Percentiles rank a stretch among this genome's conserved stretches.
These are phyloP conservation scores for Fraxinus cuspidata DNA, from an alignment of 257 asterid species.

Conservation along the genomic window DNA sequence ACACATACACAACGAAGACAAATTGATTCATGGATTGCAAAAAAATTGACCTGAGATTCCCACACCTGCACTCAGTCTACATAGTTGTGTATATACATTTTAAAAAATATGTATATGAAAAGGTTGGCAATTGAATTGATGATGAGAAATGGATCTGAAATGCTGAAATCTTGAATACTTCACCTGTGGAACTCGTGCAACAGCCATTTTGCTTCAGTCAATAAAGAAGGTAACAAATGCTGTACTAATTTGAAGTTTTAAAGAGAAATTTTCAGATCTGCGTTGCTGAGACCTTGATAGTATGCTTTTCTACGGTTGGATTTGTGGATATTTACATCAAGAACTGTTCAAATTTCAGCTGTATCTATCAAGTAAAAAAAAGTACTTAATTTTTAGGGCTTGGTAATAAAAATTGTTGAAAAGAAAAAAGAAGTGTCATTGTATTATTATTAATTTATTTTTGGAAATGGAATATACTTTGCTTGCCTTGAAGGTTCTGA, in stretches of 20 bases:
- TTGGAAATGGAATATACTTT: not conserved
- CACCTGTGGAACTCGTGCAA: conserved; percentile 27
- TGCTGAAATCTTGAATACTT: conserved; percentile 42
- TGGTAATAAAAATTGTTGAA: conserved; percentile 1
- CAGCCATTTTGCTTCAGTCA: conserved; percentile 30
- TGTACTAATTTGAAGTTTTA: conserved; percentile 32
- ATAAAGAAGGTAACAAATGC: conserved; percentile 44
- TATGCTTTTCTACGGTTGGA: conserved; percentile 21
- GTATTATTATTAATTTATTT: not conserved
- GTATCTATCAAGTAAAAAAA: conserved; percentile 1
- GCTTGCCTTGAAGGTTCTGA: not conserved
- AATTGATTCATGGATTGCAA: no score
- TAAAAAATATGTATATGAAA: not conserved
- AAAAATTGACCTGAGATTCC: no score
- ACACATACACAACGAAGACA: no score
- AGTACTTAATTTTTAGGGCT: conserved; percentile 17
- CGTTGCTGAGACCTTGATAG: not conserved
- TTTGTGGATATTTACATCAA: conserved; percentile 9
- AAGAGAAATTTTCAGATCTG: conserved; percentile 35
- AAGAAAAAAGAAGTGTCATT: not conserved
- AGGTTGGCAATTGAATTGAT: conserved; percentile 28
- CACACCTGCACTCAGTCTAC: no score
- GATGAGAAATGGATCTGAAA: conserved; percentile 39
- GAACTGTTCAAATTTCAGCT: not conserved
- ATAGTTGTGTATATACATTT: no score